These are phyloP conservation scores for Acanthamoeba divionensis DNA, from an alignment of 208 protist genomes.

Conservation along the genomic window DNA sequence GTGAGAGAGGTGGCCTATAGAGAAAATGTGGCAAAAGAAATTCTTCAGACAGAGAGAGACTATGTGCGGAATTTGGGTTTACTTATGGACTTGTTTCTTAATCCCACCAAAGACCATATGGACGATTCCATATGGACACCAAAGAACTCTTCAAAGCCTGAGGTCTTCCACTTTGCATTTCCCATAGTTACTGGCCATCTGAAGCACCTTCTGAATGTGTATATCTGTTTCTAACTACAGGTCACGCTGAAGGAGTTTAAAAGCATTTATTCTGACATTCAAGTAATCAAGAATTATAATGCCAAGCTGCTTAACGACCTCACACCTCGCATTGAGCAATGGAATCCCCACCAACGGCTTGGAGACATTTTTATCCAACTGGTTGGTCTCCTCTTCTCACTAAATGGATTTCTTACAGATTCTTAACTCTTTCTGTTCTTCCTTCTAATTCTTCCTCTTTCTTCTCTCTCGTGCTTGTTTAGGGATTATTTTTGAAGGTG, in stretches of 20 bases:
- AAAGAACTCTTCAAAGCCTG: not conserved
- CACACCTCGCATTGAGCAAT: not conserved
- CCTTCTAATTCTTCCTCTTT: not conserved
- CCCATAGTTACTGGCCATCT: not conserved
- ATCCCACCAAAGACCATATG: not conserved
- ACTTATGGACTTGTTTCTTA: not conserved
- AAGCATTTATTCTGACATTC: not conserved
- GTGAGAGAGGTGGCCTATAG: slow-evolving; percentile 9
- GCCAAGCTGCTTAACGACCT: not conserved
- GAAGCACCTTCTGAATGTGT: not conserved
- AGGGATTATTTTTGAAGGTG: slow-evolving; percentile 3
- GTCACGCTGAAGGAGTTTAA: not conserved
- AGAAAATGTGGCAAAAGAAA: slow-evolving; percentile 33
- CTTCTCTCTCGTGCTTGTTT: not conserved
- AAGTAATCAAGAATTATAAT: slow-evolving; percentile 35
- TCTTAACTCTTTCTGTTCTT: not conserved
- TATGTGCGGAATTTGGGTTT: not conserved
- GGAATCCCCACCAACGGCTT: not conserved
- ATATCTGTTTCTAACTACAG: not conserved
- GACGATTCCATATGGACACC: not conserved
- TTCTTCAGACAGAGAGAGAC: slow-evolving; percentile 34
- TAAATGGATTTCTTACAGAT: no score
- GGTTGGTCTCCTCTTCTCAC: no score
- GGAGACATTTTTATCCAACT: slow-evolving; percentile 35
- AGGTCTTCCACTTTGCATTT: not conserved